phyloP scores from a whole-genome alignment of 805 yeast genomes.

The Cyberlindnera suaveolens region DNA sequence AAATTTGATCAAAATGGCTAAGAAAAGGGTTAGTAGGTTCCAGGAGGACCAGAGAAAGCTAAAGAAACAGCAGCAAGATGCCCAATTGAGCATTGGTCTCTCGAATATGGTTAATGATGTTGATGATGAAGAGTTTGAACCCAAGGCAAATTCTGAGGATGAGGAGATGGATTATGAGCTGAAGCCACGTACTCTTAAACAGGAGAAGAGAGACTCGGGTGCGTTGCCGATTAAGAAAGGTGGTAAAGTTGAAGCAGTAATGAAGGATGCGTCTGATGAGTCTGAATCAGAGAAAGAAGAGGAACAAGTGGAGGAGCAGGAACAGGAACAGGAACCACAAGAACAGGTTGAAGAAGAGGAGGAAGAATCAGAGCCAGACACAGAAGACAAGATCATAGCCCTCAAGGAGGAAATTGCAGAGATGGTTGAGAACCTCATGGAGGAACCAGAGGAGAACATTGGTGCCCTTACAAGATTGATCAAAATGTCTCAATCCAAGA shows the following conservation, averaged over 20 bases:
- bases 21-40: slow-evolving; percentile 30
- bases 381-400: slow-evolving; percentile 48
- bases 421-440: slow-evolving; percentile 68
- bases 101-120: slow-evolving; percentile 14
- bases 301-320: slow-evolving; percentile 22
- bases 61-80: slow-evolving; percentile 20
- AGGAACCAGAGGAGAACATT: slow-evolving; percentile 85
- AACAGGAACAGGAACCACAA: slow-evolving; percentile 25
- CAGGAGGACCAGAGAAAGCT: slow-evolving; percentile 26
- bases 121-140: neutral
- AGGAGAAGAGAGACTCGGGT: slow-evolving; percentile 45
- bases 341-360: slow-evolving; percentile 9
- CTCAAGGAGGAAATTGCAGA: slow-evolving; percentile 82
- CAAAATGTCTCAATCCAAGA: slow-evolving; percentile 63
- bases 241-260: slow-evolving; percentile 69
- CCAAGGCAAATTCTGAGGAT: slow-evolving; percentile 41
- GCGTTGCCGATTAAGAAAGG: slow-evolving; percentile 76
- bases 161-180: slow-evolving; percentile 77
- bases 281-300: slow-evolving; percentile 20
- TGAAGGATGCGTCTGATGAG: slow-evolving; percentile 27
- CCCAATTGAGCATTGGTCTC: slow-evolving; percentile 18
- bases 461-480: slow-evolving; percentile 57
- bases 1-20: slow-evolving; percentile 25
- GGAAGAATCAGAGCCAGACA: slow-evolving; percentile 34
- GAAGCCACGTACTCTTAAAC: slow-evolving; percentile 52